Conservation (phyloP, 306 rosid genomes). For the Canavalia ensiformis region DNA sequence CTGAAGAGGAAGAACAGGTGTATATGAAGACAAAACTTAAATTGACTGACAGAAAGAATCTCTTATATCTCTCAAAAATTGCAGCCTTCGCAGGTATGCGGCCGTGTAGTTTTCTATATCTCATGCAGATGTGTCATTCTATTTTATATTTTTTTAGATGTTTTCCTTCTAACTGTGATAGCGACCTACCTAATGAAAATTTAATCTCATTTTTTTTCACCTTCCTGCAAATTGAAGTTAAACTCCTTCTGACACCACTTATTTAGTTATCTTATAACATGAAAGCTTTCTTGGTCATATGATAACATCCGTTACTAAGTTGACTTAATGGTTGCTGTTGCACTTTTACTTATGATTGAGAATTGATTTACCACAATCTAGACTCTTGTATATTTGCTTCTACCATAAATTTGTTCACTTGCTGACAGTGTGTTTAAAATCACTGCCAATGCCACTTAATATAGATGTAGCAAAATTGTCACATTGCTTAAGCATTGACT, state of each 20-base stretch:
- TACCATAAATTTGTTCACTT: conserved; percentile 27
- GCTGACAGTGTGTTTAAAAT: conserved; percentile 22
- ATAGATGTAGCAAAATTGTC: conserved; percentile 19
- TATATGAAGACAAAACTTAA: conserved; percentile 52
- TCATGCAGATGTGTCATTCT: conserved; percentile 12
- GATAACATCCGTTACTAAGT: conserved; percentile 28
- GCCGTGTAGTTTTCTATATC: conserved; percentile 12
- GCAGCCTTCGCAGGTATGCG: conserved; percentile 90
- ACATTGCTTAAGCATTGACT: conserved; percentile 32
- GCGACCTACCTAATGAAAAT: conserved; percentile 26
- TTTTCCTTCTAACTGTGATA: conserved; percentile 33
- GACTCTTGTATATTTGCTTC: conserved; percentile 24
- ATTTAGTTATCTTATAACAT: conserved; percentile 38
- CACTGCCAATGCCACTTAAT: conserved; percentile 12
- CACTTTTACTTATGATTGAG: conserved; percentile 16
- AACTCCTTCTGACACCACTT: conserved; percentile 19
- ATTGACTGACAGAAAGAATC: conserved; percentile 80
- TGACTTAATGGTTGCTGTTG: conserved; percentile 6
- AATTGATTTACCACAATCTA: conserved; percentile 21
- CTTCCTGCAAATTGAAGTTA: conserved; percentile 32
- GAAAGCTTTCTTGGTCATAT: background rate
- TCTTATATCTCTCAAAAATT: conserved; percentile 88
- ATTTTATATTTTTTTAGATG: conserved; percentile 25
- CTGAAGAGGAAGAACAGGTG: conserved; percentile 66
- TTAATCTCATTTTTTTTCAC: conserved; percentile 26